Evolutionary conservation across 441 rosid genomes (phyloP), one percentile per base, ranked within the genome.

Genomic region (Flueggea neowawraea): DNA sequence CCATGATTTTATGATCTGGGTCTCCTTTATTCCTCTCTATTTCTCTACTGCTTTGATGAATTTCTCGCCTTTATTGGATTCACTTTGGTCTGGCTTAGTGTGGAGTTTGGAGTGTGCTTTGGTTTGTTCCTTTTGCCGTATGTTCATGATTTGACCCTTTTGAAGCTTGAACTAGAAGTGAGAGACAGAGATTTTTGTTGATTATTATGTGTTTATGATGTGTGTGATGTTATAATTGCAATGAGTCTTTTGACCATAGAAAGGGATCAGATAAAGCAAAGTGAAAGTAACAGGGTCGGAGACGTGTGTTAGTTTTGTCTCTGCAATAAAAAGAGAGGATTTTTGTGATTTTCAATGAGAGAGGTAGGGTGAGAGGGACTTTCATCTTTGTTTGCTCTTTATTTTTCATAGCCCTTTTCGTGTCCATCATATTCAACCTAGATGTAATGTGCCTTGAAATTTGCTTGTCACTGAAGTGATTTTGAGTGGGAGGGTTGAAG

Each of bases 221-320:
- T n/a, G 67, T 79, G 70, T 69, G 58, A 80, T 70, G 74, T 81
- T 68, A 77, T 68, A 74, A 67, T 69, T 69, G 65, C 63, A 68
- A 67, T 68, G 83, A 72, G 70, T 70, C 88, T 83, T 80, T 84
- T 85, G 89, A 85, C 95, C 82, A 64, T 68, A 60, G 81, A 83
- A 81, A 82, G 75, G 63, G 71, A 54, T 59, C 52, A 65, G 72
- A 66, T 63, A 70, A 72, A 77, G 71, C 72, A 69, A 63, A 32
- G 60, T 55, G 70, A 69, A 57, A 63, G 69, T 54, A 70, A 61
- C 53, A 62, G 70, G 64, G 55, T 33, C 22, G 48, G 54, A 8
- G 49, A 9, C 51, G 5, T 31, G 70, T 54, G 56, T 76, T 64
- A 73, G 66, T 49, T 56, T 65, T 22, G 61, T 66, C 57, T 78